Percentiles rank a stretch among this genome's conserved stretches.
Conservation (phyloP, 2,329 filamentous ascomycete species). For the Berkeleyomyces basicola region DNA sequence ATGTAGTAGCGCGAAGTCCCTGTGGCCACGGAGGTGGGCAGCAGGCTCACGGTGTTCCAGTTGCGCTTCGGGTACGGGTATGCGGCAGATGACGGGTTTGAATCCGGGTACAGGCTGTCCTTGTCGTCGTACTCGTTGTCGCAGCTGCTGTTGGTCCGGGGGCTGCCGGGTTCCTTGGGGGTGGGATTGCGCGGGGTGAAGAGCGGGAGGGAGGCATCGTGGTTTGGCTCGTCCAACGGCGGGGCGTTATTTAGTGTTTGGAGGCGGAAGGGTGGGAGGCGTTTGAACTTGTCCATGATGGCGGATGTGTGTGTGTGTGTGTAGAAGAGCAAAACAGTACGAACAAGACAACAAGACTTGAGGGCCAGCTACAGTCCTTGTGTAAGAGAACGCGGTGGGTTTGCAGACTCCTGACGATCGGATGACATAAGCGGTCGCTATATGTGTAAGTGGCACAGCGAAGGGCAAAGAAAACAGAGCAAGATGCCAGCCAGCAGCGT, state of each 20-base stretch:
- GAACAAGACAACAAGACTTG: neutral
- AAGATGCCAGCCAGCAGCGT: too few species aligned
- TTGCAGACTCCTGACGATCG: neutral
- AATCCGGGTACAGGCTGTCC: neutral
- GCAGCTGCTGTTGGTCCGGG: neutral
- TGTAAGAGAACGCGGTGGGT: neutral
- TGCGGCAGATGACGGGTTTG: neutral
- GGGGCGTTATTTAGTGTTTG: slow-evolving; percentile 18
- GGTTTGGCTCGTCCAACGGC: slow-evolving; percentile 19
- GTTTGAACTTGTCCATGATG: slow-evolving; percentile 12
- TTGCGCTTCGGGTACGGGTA: slow-evolving; percentile 2
- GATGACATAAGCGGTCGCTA: neutral
- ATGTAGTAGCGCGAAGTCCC: slow-evolving; percentile 39
- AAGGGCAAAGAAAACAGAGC: too few species aligned
- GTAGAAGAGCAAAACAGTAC: neutral
- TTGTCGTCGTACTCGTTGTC: slow-evolving; percentile 6
- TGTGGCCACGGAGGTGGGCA: slow-evolving; percentile 22
- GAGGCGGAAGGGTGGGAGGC: slow-evolving; percentile 11
- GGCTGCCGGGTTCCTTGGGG: slow-evolving; percentile 19
- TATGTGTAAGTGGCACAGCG: neutral
- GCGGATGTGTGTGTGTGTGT: neutral
- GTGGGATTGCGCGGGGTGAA: slow-evolving; percentile 27
- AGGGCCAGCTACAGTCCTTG: neutral
- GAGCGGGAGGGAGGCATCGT: slow-evolving; percentile 10
- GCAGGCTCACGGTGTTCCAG: neutral